Conservation (phyloP, 2,329 filamentous ascomycete genomes). For the Trichoderma lentiforme region DNA sequence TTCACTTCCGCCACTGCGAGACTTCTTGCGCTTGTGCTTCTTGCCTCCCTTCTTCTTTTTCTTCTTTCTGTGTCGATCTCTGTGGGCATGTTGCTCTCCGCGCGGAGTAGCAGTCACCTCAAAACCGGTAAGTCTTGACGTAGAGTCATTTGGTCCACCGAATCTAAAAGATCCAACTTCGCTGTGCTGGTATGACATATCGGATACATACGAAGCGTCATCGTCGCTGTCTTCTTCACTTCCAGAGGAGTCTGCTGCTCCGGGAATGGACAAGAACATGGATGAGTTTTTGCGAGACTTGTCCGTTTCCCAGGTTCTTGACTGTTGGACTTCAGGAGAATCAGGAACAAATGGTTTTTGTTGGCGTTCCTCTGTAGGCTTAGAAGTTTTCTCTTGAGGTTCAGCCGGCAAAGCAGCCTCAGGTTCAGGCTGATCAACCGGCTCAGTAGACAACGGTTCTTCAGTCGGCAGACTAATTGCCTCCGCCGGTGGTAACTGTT, state of each 20-base stretch:
- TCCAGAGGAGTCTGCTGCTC: neutral
- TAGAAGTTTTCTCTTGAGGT: neutral
- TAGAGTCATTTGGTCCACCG: neutral
- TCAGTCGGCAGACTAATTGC: constrained; percentile 7
- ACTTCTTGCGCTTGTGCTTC: constrained; percentile 34
- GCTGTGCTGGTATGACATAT: neutral
- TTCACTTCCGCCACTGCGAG: neutral
- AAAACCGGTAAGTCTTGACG: neutral
- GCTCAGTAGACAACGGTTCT: constrained; percentile 16
- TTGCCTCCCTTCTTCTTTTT: constrained; percentile 6
- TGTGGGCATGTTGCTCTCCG: neutral
- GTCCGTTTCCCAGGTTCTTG: neutral
- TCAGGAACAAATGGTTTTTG: neutral
- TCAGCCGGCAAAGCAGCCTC: neutral
- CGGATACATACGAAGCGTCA: neutral
- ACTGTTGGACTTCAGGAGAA: neutral
- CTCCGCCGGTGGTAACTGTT: neutral
- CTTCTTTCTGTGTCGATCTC: constrained; percentile 1
- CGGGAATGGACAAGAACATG: neutral
- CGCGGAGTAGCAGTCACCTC: neutral
- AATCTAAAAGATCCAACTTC: neutral
- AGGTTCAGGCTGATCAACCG: neutral
- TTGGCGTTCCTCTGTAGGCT: neutral
- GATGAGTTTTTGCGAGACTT: neutral
- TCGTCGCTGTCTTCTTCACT: neutral